Evolutionary conservation across 768 basidiomycete genomes (phyloP).

Genomic region (Suillus placidus): DNA sequence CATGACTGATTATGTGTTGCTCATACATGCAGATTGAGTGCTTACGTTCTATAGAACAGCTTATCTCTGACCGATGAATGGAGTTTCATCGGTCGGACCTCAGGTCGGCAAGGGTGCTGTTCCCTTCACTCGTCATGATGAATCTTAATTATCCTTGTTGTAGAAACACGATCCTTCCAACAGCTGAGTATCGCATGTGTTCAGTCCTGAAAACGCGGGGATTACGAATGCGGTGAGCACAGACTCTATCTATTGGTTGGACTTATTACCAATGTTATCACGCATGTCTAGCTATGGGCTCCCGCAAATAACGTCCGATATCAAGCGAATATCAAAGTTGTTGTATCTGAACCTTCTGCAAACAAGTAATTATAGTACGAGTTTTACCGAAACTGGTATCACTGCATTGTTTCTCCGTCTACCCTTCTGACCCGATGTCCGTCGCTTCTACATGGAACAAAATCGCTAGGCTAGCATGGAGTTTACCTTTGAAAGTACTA

Average conservation of each 20-base stretch:
- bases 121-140: neutral
- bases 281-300: neutral
- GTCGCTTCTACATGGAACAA: neutral
- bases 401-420: neutral
- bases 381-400: neutral
- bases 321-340: neutral
- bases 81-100: neutral
- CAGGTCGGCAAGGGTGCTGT: neutral
- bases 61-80: neutral
- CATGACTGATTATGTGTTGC: no score
- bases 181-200: neutral
- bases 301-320: neutral
- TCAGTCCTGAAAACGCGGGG: neutral
- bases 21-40: neutral
- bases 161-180: neutral
- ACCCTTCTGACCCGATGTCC: neutral
- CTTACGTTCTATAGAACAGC: neutral
- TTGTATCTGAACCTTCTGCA: neutral
- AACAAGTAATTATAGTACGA: neutral
- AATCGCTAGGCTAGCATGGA: no score
- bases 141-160: neutral
- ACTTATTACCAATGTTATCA: neutral
- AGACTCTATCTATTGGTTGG: no score
- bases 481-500: no score
- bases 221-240: neutral